Base-by-base conservation (phyloP, 441 rosid genomes). In the Pelargonium hybrid region DNA sequence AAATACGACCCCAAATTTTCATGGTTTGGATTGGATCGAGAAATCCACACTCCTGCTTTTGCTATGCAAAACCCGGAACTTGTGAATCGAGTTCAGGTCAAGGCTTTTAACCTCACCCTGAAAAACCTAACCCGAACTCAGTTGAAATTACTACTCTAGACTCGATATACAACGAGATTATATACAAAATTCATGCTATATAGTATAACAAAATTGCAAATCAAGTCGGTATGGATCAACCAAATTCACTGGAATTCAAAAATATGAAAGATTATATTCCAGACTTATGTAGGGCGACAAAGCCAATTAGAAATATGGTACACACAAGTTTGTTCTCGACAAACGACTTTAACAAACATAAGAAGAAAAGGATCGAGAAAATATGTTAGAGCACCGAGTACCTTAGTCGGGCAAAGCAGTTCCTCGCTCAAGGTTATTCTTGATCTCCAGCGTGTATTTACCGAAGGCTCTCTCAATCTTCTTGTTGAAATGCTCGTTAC, bases 401-500 rank as follows among this genome's bases (percentile, higher is more conserved):
- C 78, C 76, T 87, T 82, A 91, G 86, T 93, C 95, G 0, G 96
- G 95, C 82, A 93, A 82, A 21, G 97, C 98, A 76, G 92, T 94
- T 82, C 96, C 96, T 69, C 92, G 81, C 84, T 92, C 96, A 13
- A 94, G 90, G 74, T 94, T 94, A 86, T 92, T 94, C 78, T 94
- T 92, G 31, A 92, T 94, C 87, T 92, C 96, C 74, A 90, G 73
- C 0, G 97, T 91, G 86, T 91, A 93, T 74, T 85, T 89, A 3
- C 97, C 96, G 73, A 93, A 93, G 13, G 94, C 97, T 34, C 96
- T 82, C 71, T 91, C 96, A 26, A 93, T 93, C 84, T 93, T 93
- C 84, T 91, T 91, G 87, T 93, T 93, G 89, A 93, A 93, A 76
- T 89, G 98, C 83, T 92, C 98, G 76, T 94, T 94, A 23, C 91